phyloP scores from a whole-genome alignment of 2,329 filamentous ascomycete species.

The Colletotrichum sp. region DNA sequence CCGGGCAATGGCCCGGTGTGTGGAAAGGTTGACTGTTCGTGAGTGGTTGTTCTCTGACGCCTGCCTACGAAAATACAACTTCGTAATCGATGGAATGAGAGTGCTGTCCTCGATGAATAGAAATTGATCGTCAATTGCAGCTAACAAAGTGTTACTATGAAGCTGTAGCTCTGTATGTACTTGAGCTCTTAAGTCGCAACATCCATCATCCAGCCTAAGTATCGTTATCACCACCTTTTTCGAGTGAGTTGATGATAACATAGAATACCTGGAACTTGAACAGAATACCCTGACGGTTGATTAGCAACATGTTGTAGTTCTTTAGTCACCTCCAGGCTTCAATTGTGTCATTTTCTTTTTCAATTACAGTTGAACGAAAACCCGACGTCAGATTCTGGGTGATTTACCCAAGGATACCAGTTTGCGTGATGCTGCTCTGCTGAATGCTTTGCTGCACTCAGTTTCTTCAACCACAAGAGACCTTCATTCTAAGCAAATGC shows the following conservation, averaged over 20 bases:
- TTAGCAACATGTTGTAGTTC: no score
- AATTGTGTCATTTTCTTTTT: no score
- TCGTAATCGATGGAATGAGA: accelerated
- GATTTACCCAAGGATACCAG: neutral
- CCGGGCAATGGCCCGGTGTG: neutral
- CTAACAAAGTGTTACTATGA: neutral
- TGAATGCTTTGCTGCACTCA: accelerated
- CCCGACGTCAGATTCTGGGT: accelerated
- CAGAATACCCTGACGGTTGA: no score
- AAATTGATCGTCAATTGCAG: accelerated
- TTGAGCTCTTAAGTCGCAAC: no score
- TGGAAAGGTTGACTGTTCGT: neutral
- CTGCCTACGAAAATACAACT: accelerated
- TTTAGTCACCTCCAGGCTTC: no score
- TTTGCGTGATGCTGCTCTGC: neutral
- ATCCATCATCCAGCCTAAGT: no score
- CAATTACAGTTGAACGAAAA: neutral
- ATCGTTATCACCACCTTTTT: no score
- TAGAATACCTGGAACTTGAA: no score
- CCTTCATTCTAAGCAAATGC: neutral
- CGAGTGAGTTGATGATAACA: no score
- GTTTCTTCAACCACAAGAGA: neutral
- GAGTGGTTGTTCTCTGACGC: accelerated
- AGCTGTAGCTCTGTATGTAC: neutral
- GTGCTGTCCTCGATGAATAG: accelerated